Evolutionary conservation across 2,329 filamentous ascomycete species (phyloP).

Genomic region (Colletotrichum tropicicola): DNA sequence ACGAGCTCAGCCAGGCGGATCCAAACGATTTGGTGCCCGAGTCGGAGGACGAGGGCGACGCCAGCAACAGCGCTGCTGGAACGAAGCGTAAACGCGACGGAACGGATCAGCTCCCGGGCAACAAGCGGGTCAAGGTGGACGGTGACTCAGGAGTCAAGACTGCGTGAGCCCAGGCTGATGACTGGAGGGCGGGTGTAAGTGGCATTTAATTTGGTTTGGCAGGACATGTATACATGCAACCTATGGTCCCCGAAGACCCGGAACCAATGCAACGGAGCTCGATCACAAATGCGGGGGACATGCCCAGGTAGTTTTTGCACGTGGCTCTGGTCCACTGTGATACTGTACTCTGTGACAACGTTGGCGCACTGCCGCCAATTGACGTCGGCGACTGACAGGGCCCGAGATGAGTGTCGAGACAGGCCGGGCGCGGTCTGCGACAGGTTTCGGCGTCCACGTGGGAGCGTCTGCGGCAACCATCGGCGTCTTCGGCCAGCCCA

Average conservation of each 20-base stretch:
- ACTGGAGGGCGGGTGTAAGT: not conserved
- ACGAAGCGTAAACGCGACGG: conserved; percentile 9
- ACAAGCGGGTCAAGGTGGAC: not conserved
- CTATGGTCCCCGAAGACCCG: too few relatives aligned
- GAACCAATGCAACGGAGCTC: too few relatives aligned
- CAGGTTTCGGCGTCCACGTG: conserved; percentile 7
- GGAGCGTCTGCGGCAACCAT: conserved; percentile 1
- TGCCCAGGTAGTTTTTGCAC: too few relatives aligned
- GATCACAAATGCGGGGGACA: too few relatives aligned
- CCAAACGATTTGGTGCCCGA: conserved; percentile 7
- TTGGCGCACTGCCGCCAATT: too few relatives aligned
- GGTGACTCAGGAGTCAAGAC: conserved; percentile 36
- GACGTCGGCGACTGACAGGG: not conserved
- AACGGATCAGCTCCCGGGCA: not conserved
- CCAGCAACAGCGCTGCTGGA: not conserved
- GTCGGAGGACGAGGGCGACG: not conserved
- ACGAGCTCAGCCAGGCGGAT: conserved; percentile 13
- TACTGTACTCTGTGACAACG: too few relatives aligned
- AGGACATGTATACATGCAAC: not conserved
- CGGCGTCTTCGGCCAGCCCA: not conserved
- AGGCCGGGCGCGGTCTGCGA: not conserved
- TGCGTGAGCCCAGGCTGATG: conserved; percentile 37
- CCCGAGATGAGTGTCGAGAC: not conserved
- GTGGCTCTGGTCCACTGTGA: too few relatives aligned
- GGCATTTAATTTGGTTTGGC: not conserved